Conservation (phyloP, 2,329 filamentous ascomycete genomes). For the Chaetomiaceae sp. region DNA sequence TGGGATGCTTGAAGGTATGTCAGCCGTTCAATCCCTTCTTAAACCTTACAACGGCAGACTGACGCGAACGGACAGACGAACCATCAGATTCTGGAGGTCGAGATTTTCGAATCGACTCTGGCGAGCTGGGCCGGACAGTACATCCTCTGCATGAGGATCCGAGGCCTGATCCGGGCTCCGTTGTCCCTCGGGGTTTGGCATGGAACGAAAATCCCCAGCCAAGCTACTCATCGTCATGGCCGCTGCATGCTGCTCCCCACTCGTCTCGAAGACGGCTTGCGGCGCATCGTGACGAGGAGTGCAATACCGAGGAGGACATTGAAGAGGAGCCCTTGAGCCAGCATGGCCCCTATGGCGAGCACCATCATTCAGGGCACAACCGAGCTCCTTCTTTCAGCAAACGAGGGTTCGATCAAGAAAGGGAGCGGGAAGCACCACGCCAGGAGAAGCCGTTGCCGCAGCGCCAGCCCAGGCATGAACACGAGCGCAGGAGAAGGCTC, state of each 20-base stretch:
- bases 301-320: slow-evolving; percentile 17
- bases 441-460: background rate
- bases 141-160: background rate
- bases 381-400: background rate
- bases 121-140: background rate
- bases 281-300: slow-evolving; percentile 1
- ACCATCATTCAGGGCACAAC: background rate
- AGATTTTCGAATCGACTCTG: background rate
- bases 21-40: background rate
- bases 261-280: background rate
- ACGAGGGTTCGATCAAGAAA: background rate
- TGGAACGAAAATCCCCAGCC: slow-evolving; percentile 9
- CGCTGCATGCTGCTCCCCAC: slow-evolving; percentile 10
- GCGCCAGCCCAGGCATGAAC: background rate
- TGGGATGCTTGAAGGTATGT: slow-evolving; percentile 4
- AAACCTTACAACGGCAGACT: background rate
- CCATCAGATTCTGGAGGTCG: background rate
- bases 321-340: slow-evolving; percentile 6
- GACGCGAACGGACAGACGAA: slow-evolving; percentile 6
- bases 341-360: background rate
- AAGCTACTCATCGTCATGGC: slow-evolving; percentile 25
- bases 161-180: background rate
- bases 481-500: background rate
- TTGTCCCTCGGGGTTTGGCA: slow-evolving; percentile 13
- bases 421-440: background rate